Evolutionary conservation across 768 basidiomycete species (phyloP).

Genomic region (Auriscalpium vulgare): DNA sequence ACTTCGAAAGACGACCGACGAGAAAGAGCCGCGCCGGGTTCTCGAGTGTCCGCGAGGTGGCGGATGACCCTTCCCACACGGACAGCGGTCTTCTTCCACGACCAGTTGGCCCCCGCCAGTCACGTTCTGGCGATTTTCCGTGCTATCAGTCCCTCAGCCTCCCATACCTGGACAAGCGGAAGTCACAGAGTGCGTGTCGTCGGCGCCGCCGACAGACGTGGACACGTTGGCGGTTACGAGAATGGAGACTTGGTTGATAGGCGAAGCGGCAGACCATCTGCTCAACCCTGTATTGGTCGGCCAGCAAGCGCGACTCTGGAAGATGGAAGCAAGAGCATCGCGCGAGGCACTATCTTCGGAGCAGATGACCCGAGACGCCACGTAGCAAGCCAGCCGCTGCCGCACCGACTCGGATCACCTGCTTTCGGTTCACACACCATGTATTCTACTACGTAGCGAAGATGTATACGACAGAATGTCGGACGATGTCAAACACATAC

Average conservation of each 20-base stretch:
- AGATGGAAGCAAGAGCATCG: neutral
- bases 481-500: no score
- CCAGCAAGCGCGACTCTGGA: neutral
- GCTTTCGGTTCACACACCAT: no score
- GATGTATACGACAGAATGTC: no score
- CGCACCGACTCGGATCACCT: no score
- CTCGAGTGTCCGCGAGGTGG: neutral
- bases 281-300: neutral
- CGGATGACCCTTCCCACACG: constrained; percentile 7
- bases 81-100: neutral
- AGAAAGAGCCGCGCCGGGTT: neutral
- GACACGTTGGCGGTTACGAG: no score
- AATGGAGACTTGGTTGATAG: no score
- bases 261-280: neutral
- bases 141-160: neutral
- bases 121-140: neutral
- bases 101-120: neutral
- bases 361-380: neutral
- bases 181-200: no score
- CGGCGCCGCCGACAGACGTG: no score
- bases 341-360: neutral
- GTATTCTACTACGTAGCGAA: no score
- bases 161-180: neutral
- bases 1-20: neutral
- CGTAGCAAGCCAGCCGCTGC: no score